Percentiles rank a stretch among this genome's conserved stretches.
Conservation (phyloP, 2,329 filamentous ascomycete genomes). For the Colletotrichum destructivum region DNA sequence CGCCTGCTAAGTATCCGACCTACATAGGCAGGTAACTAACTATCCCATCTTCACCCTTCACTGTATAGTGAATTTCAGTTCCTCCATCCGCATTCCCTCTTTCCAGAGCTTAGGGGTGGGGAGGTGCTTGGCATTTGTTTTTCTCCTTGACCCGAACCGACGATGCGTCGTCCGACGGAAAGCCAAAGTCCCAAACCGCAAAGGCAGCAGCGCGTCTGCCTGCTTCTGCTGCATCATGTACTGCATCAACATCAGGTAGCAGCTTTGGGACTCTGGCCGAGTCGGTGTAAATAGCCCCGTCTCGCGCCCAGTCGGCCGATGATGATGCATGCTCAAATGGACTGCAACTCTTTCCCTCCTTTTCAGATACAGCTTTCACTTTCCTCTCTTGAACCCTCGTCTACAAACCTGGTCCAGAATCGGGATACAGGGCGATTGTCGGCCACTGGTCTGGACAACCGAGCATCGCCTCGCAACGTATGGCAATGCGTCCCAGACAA, state of each 20-base stretch:
- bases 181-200: not conserved
- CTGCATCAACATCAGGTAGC: slow-evolving; percentile 11
- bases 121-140: not conserved
- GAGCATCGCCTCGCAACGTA: too few species aligned
- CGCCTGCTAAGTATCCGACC: not conserved
- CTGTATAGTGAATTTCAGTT: too few species aligned
- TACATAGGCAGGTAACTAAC: too few species aligned
- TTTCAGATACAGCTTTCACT: not conserved
- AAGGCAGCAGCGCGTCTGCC: slow-evolving; percentile 29
- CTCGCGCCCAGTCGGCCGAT: too few species aligned
- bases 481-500: not conserved
- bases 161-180: not conserved
- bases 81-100: too few species aligned
- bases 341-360: not conserved
- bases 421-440: too few species aligned
- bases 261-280: not conserved
- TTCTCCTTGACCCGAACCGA: not conserved
- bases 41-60: too few species aligned
- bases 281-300: not conserved
- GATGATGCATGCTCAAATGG: not conserved
- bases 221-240: not conserved
- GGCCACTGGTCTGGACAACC: too few species aligned
- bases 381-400: not conserved
- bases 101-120: too few species aligned
- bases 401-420: too few species aligned